Evolutionary conservation across 1,284 basidiomycete genomes (phyloP).

Genomic region (Mycosarcoma maydis): DNA sequence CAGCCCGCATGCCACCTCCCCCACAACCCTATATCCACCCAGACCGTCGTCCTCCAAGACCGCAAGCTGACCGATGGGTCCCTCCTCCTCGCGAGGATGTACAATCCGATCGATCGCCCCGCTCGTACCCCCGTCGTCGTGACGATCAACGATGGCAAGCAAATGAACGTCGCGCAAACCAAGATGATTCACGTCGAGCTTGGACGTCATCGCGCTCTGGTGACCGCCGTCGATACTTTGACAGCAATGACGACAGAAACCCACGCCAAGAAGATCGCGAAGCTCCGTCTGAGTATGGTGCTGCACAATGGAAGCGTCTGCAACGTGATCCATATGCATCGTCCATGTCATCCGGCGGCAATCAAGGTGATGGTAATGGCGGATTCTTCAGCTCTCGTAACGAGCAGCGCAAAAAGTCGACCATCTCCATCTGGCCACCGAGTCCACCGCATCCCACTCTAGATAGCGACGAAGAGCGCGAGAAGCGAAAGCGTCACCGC

Average conservation of each 20-base stretch:
- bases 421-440: conserved; percentile 54
- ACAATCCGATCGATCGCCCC: neutral
- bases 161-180: conserved; percentile 1
- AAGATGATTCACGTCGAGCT: conserved; percentile 4
- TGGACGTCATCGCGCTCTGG: conserved; percentile 8
- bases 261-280: neutral
- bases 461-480: conserved; percentile 48
- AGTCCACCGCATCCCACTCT: conserved; percentile 44
- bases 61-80: conserved; percentile 37
- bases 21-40: conserved; percentile 24
- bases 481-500: conserved; percentile 31
- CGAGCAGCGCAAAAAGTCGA: conserved; percentile 52
- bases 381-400: conserved; percentile 46
- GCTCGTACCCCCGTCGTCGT: conserved; percentile 11
- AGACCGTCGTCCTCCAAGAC: conserved; percentile 34
- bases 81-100: conserved; percentile 31
- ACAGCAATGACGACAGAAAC: conserved; percentile 1
- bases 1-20: conserved; percentile 12
- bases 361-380: conserved; percentile 11
- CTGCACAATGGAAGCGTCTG: conserved; percentile 38
- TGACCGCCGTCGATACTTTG: conserved; percentile 33
- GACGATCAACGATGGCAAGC: conserved; percentile 9
- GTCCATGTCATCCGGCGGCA: conserved; percentile 10
- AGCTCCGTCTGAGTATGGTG: conserved; percentile 26
- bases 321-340: conserved; percentile 46